A percentile compares a stretch with the other conserved stretches of the same genome.
phyloP scores from a whole-genome alignment of 495 filamentous ascomycete species.

The Penicillium egyptiacum region DNA sequence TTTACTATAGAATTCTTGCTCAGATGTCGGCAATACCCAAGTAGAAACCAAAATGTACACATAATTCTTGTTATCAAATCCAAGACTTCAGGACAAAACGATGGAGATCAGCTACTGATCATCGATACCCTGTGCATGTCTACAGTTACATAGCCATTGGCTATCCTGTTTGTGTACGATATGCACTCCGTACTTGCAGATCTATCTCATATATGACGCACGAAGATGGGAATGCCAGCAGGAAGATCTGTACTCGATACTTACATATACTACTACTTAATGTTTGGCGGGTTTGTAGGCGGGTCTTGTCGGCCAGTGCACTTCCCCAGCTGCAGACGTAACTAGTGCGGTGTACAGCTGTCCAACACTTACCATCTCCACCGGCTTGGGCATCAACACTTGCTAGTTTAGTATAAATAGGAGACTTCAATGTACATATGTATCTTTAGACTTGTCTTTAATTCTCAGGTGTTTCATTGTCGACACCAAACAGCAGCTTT shows the following conservation, averaged over 20 bases:
- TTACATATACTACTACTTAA: neutral
- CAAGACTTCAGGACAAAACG: neutral
- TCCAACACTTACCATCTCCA: neutral
- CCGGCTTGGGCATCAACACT: constrained; percentile 24
- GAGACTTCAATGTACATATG: neutral
- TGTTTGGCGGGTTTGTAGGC: neutral
- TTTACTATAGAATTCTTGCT: constrained; percentile 4
- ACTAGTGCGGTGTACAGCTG: constrained; percentile 6
- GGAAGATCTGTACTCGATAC: neutral
- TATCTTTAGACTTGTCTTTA: neutral
- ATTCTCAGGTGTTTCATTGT: constrained; percentile 5
- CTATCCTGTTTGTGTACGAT: neutral
- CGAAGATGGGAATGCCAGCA: neutral
- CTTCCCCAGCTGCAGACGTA: constrained; percentile 3
- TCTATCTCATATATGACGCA: neutral
- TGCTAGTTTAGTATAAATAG: constrained; percentile 2
- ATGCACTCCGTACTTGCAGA: neutral
- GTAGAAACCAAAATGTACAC: constrained; percentile 12
- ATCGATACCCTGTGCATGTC: neutral
- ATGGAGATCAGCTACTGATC: neutral
- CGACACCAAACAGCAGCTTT: constrained; percentile 7
- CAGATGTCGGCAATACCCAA: neutral
- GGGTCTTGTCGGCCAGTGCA: neutral
- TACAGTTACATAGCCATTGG: neutral
- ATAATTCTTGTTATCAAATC: neutral